Evolutionary conservation across 176 grass and related monocot species (phyloP).

Genomic region (Pontederia crassipes): DNA sequence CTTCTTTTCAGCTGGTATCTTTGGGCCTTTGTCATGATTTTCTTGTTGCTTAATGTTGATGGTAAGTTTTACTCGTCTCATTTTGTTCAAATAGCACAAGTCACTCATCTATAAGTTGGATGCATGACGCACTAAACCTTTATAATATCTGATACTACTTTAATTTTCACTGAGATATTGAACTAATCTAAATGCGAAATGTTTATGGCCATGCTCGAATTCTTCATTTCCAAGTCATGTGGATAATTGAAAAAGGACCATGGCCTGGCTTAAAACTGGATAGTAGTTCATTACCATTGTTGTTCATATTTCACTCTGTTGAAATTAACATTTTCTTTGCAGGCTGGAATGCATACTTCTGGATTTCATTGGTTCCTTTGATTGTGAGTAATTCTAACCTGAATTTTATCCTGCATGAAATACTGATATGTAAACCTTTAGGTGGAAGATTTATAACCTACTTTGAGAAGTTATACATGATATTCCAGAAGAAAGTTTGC

Average conservation of each 20-base stretch:
- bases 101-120: neutral
- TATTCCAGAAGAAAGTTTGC: neutral
- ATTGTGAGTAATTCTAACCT: constrained; percentile 41
- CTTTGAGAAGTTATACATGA: neutral
- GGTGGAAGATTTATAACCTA: too few relatives aligned
- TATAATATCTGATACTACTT: too few relatives aligned
- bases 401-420: too few relatives aligned
- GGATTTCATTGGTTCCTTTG: constrained; percentile 52
- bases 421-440: too few relatives aligned
- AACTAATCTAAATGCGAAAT: too few relatives aligned
- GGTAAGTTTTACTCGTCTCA: constrained; percentile 31
- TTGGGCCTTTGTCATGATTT: constrained; percentile 71
- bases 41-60: constrained; percentile 68
- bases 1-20: constrained; percentile 68
- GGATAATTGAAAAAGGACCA: too few relatives aligned
- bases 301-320: neutral
- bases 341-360: constrained; percentile 81
- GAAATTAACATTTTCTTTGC: neutral
- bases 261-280: too few relatives aligned
- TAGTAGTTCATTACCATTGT: too few relatives aligned
- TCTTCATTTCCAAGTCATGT: too few relatives aligned
- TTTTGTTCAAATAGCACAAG: neutral
- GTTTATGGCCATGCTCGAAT: too few relatives aligned
- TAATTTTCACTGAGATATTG: too few relatives aligned
- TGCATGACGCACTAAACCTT: too few relatives aligned